Evolutionary conservation across 192 early-diverging fungal genomes (phyloP).

Genomic region (Dimargaris xerosporica): DNA sequence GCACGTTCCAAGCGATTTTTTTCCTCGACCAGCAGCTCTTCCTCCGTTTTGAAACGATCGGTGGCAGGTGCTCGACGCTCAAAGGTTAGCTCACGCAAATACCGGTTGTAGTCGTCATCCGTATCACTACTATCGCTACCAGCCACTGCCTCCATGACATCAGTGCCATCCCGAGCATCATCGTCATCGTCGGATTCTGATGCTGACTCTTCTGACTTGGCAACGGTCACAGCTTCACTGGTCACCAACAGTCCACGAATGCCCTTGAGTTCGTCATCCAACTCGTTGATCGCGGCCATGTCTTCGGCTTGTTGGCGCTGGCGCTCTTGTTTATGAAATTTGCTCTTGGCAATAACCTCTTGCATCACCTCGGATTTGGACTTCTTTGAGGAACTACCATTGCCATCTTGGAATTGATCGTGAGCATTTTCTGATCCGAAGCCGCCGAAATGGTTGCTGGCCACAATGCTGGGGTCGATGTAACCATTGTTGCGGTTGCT

Average conservation of each 20-base stretch:
- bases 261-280: conserved; percentile 79
- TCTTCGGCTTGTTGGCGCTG: conserved; percentile 79
- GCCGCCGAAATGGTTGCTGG: conserved; percentile 72
- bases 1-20: conserved; percentile 72
- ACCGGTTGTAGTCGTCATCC: conserved; percentile 66
- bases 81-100: conserved; percentile 63
- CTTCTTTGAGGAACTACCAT: conserved; percentile 41
- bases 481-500: conserved; percentile 21
- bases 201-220: neutral
- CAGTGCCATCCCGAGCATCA: conserved; percentile 15
- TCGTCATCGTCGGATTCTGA: conserved; percentile 18
- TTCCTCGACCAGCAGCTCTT: conserved; percentile 77
- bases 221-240: conserved; percentile 13
- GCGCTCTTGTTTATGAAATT: conserved; percentile 85
- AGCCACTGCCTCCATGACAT: conserved; percentile 19
- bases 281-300: conserved; percentile 56
- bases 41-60: conserved; percentile 87
- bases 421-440: conserved; percentile 63
- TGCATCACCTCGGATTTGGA: conserved; percentile 92
- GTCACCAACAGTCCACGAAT: conserved; percentile 60
- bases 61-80: conserved; percentile 77
- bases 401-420: no score
- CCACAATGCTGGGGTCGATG: conserved; percentile 58
- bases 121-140: no score
- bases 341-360: conserved; percentile 95